phyloP scores from a whole-genome alignment of 768 basidiomycete genomes.

The Auricularia sp. region DNA sequence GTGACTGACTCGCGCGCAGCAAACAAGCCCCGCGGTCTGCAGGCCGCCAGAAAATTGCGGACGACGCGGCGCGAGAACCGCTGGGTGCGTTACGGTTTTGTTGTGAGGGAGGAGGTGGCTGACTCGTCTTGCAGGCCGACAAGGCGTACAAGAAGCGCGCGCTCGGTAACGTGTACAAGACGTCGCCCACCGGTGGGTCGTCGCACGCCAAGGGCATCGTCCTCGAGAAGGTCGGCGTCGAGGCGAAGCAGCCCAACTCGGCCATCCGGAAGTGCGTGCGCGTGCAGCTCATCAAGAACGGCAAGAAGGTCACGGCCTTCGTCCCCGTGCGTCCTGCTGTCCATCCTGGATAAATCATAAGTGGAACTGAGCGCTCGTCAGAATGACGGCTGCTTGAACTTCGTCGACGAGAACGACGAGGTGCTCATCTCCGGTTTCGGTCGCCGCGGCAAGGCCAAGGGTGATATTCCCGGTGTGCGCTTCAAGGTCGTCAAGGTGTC shows the following conservation, averaged over 20 bases:
- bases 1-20: slow-evolving; percentile 34
- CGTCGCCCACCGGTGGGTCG: slow-evolving; percentile 97
- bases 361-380: slow-evolving; percentile 17
- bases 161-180: slow-evolving; percentile 98
- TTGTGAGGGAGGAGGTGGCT: background rate
- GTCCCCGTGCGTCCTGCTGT: slow-evolving; percentile 62
- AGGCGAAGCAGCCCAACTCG: slow-evolving; percentile 99
- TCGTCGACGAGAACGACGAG: slow-evolving; percentile 99
- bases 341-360: background rate
- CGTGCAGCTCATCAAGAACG: slow-evolving; percentile 99
- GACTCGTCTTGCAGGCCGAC: slow-evolving; percentile 57
- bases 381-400: slow-evolving; percentile 97
- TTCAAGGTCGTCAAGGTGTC: slow-evolving; percentile 99
- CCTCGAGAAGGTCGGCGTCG: slow-evolving; percentile 98
- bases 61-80: slow-evolving; percentile 89
- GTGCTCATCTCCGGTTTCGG: slow-evolving; percentile 99
- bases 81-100: slow-evolving; percentile 55
- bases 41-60: slow-evolving; percentile 97
- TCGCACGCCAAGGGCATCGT: slow-evolving; percentile 99
- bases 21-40: slow-evolving; percentile 98
- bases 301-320: slow-evolving; percentile 99
- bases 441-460: slow-evolving; percentile 99
- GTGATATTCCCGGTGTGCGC: slow-evolving; percentile 99
- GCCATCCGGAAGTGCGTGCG: slow-evolving; percentile 99
- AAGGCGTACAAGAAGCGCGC: slow-evolving; percentile 99